Conservation (phyloP, 176 grass and related monocot genomes). For the Carex myosuroides region DNA sequence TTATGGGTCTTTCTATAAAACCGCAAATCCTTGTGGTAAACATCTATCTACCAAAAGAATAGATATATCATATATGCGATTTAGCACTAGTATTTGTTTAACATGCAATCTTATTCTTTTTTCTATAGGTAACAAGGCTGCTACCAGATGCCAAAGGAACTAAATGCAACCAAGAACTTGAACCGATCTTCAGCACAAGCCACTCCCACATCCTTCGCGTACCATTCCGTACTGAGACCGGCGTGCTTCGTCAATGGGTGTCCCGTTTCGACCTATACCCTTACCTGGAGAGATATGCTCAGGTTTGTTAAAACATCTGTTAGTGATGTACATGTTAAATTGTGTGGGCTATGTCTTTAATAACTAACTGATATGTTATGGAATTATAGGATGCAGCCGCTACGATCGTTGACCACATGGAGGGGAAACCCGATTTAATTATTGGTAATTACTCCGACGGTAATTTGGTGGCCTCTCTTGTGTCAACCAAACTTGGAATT, state of each 20-base stretch:
- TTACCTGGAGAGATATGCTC: slow-evolving; percentile 92
- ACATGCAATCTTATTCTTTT: neutral
- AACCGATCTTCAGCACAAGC: slow-evolving; percentile 62
- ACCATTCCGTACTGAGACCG: slow-evolving; percentile 66
- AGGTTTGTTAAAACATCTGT: slow-evolving; percentile 36
- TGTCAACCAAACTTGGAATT: slow-evolving; percentile 75
- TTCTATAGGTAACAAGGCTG: slow-evolving; percentile 70
- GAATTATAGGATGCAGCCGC: slow-evolving; percentile 57
- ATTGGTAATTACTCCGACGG: slow-evolving; percentile 96
- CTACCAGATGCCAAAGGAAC: slow-evolving; percentile 92
- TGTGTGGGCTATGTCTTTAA: neutral
- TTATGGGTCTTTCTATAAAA: slow-evolving; percentile 63
- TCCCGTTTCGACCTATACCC: slow-evolving; percentile 95
- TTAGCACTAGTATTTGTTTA: neutral
- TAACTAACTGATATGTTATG: neutral
- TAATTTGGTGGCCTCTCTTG: slow-evolving; percentile 83
- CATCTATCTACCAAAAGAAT: neutral
- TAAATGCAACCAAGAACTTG: slow-evolving; percentile 90
- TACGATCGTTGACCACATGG: slow-evolving; percentile 70
- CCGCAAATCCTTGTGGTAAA: slow-evolving; percentile 96
- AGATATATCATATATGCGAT: slow-evolving; percentile 10
- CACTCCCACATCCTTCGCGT: slow-evolving; percentile 78
- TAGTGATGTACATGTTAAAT: neutral
- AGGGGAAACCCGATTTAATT: slow-evolving; percentile 90
- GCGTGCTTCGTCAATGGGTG: slow-evolving; percentile 64